These are phyloP conservation scores for Komagataella populi DNA, from an alignment of 805 yeast species.

Conservation along the genomic window DNA sequence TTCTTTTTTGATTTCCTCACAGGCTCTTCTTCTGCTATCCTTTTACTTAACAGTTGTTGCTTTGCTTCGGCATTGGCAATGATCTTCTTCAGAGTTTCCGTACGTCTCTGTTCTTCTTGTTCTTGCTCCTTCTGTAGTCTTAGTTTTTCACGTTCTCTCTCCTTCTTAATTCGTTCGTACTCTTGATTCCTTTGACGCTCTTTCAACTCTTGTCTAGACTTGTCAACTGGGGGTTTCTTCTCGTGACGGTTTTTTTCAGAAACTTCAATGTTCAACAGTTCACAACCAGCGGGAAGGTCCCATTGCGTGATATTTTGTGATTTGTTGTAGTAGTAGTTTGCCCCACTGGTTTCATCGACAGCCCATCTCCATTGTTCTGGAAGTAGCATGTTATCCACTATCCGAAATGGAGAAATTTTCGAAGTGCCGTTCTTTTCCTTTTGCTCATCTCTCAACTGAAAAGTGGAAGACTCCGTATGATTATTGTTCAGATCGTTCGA, in stretches of 20 bases:
- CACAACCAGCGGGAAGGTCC: constrained; percentile 33
- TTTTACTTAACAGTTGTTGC: constrained; percentile 17
- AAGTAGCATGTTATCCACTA: constrained; percentile 10
- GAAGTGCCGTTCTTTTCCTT: neutral
- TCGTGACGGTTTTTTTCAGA: neutral
- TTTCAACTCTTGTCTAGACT: constrained; percentile 7
- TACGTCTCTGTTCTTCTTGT: constrained; percentile 19
- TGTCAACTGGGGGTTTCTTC: constrained; percentile 1
- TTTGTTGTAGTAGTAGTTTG: constrained; percentile 41
- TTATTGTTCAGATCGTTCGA: neutral
- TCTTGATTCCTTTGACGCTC: constrained; percentile 16
- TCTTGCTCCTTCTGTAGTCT: constrained; percentile 15
- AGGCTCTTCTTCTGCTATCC: constrained; percentile 12
- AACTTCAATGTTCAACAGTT: neutral
- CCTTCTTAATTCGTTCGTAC: constrained; percentile 15
- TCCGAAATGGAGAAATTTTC: neutral
- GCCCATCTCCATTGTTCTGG: constrained; percentile 63
- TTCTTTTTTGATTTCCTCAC: constrained; percentile 3
- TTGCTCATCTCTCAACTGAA: neutral
- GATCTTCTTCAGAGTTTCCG: constrained; percentile 12
- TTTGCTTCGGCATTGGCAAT: constrained; percentile 18
- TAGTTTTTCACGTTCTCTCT: constrained; percentile 15
- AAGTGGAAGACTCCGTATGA: neutral
- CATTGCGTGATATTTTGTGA: constrained; percentile 35
- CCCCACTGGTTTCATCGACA: constrained; percentile 27